Evolutionary conservation across 331 rosid species (phyloP).

Genomic region (Rhamnella rubrinervis): DNA sequence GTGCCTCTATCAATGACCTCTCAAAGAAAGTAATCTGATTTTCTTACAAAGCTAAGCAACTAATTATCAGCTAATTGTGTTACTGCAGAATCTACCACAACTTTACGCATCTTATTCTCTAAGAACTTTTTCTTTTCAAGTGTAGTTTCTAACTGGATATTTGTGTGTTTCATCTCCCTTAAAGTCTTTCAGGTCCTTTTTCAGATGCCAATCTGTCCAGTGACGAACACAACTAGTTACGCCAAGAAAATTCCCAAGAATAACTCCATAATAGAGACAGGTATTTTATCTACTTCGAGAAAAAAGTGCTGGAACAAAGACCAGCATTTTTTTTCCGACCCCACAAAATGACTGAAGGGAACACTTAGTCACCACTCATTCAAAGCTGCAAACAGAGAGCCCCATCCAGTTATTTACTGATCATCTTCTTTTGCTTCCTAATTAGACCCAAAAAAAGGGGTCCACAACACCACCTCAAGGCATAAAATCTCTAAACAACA

Average conservation of each 20-base stretch:
- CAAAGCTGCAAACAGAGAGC: neutral
- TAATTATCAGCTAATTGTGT: no score
- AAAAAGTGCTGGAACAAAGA: slow-evolving; percentile 16
- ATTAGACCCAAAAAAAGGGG: slow-evolving; percentile 9
- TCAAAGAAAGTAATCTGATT: no score
- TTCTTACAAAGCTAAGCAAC: no score
- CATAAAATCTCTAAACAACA: slow-evolving; percentile 7
- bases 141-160: no score
- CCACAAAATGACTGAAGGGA: slow-evolving; percentile 9
- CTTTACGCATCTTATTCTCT: no score
- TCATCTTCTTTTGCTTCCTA: neutral
- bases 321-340: slow-evolving; percentile 17
- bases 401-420: slow-evolving; percentile 22
- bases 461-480: slow-evolving; percentile 15
- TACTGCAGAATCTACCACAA: no score
- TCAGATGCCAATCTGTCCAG: no score
- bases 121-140: no score
- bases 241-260: neutral
- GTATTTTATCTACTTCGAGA: neutral
- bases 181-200: no score
- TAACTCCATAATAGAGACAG: neutral
- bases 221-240: no score
- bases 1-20: no score
- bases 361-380: neutral
- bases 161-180: no score